phyloP scores from a whole-genome alignment of 257 asterid species.

The Nicotiana noctiflora region DNA sequence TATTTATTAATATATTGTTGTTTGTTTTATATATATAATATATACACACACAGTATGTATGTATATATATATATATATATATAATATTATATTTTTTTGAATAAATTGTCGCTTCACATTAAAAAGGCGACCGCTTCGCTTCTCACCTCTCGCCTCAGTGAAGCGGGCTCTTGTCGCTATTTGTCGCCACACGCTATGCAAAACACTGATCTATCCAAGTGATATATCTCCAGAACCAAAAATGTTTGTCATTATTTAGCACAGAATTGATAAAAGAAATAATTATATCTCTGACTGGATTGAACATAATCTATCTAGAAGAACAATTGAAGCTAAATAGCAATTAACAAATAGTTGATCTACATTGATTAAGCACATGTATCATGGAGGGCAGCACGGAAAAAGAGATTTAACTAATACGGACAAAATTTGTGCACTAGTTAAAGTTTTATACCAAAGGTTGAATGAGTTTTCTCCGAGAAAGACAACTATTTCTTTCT shows the following conservation, averaged over 20 bases:
- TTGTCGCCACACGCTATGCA: no score
- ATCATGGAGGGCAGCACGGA: constrained; percentile 1
- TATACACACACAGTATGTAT: no score
- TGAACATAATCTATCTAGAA: not conserved
- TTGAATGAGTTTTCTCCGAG: not conserved
- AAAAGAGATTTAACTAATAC: not conserved
- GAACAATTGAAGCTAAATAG: not conserved
- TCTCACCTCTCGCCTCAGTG: no score
- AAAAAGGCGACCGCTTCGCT: no score
- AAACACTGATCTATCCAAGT: not conserved
- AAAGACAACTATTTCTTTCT: not conserved
- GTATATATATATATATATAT: no score
- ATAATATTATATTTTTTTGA: no score
- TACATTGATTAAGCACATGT: not conserved
- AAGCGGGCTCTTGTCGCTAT: no score
- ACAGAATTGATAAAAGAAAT: not conserved
- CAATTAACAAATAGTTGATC: not conserved
- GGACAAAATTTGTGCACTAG: not conserved
- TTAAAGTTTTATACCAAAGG: not conserved
- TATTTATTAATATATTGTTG: no score
- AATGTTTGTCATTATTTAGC: not conserved
- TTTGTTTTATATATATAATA: no score
- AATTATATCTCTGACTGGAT: not conserved
- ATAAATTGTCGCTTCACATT: no score
- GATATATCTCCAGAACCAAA: not conserved